Conservation (phyloP, 495 filamentous ascomycete genomes). For the Cercophora scortea region DNA sequence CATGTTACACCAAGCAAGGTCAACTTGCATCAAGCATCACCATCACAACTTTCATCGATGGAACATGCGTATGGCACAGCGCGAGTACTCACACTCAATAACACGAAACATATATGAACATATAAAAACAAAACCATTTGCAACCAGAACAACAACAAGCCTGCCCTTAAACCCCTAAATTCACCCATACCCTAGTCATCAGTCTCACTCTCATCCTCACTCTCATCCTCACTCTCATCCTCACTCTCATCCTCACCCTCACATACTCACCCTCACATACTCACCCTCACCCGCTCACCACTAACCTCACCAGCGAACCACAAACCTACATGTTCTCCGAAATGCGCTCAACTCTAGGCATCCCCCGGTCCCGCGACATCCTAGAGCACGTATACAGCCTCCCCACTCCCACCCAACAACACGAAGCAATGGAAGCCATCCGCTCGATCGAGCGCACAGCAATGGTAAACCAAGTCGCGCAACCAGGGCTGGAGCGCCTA, state of each 20-base stretch:
- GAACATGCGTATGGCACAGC: too few species aligned
- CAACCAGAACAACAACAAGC: too few species aligned
- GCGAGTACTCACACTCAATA: too few species aligned
- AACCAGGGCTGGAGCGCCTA: conserved; percentile 64
- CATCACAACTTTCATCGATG: too few species aligned
- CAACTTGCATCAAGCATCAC: too few species aligned
- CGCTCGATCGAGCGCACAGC: conserved; percentile 69
- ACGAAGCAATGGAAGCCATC: conserved; percentile 62
- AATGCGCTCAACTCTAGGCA: conserved; percentile 65
- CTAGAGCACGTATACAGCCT: conserved; percentile 78
- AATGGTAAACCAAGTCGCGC: conserved; percentile 71
- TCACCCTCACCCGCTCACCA: conserved; percentile 51
- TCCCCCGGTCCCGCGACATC: conserved; percentile 68
- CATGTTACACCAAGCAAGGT: neutral
- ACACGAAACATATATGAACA: too few species aligned
- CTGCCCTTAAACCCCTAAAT: too few species aligned
- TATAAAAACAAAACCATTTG: too few species aligned
- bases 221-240: neutral
- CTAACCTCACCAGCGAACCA: conserved; percentile 56
- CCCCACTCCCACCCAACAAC: conserved; percentile 47
- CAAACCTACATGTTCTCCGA: conserved; percentile 91
- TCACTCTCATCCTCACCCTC: too few species aligned
- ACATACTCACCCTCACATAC: neutral
- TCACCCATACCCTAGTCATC: too few species aligned
- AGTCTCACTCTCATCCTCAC: neutral